Conservation (phyloP, 2,329 filamentous ascomycete species). For the Pseudophaeomoniella oleicola region DNA sequence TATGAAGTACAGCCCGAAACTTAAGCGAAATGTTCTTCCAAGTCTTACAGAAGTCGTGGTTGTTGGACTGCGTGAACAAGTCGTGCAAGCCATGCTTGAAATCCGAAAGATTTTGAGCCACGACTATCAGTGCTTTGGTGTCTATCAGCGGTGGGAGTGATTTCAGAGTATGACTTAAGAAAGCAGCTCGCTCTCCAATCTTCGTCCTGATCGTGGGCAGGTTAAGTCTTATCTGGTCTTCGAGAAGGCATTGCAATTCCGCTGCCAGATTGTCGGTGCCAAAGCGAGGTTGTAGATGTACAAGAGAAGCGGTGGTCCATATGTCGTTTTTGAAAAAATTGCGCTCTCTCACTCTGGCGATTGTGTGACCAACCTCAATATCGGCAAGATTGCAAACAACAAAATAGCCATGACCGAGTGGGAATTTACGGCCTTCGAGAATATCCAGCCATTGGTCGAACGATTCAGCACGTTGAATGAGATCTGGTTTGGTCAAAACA, state of each 20-base stretch:
- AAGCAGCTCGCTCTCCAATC: not conserved
- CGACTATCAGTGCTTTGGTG: not conserved
- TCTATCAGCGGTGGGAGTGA: not conserved
- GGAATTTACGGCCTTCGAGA: conserved; percentile 46
- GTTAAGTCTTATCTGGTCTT: conserved; percentile 27
- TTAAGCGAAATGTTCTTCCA: conserved; percentile 8
- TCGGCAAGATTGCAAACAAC: conserved; percentile 49
- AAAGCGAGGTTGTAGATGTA: conserved; percentile 27
- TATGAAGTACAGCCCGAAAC: conserved; percentile 26
- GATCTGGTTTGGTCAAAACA: conserved; percentile 78
- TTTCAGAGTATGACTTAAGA: not conserved
- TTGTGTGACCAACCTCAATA: conserved; percentile 24
- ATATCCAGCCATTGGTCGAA: conserved; percentile 49
- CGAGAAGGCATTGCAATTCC: conserved; percentile 32
- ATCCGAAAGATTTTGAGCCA: not conserved
- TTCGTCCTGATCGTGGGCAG: conserved; percentile 15
- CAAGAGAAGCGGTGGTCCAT: conserved; percentile 31
- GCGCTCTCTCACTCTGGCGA: conserved; percentile 34
- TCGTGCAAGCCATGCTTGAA: conserved; percentile 12
- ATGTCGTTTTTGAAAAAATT: conserved; percentile 33
- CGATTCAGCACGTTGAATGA: conserved; percentile 38
- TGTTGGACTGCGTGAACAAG: not conserved
- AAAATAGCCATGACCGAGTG: conserved; percentile 61
- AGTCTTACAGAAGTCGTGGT: not conserved
- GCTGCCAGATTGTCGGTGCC: conserved; percentile 37